Conservation (phyloP, 371 early-diverging fungal genomes). For the Syncephalis fuscata region DNA sequence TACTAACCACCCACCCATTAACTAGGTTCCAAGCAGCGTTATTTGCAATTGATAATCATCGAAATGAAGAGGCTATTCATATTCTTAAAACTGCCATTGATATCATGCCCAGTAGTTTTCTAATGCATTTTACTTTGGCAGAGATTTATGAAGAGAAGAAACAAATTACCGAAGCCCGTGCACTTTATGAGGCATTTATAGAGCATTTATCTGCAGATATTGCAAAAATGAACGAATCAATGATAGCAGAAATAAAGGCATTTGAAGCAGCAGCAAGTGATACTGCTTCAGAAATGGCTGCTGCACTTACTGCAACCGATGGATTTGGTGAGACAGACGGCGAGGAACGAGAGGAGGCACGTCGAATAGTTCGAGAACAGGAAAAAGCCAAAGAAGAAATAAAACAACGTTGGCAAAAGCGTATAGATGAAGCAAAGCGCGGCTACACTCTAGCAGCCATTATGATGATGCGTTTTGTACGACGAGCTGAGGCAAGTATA, state of each 20-base stretch:
- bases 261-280: background rate
- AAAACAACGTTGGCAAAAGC: slow-evolving; percentile 33
- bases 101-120: slow-evolving; percentile 21
- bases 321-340: slow-evolving; percentile 50
- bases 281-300: too few relatives aligned
- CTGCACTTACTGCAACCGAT: slow-evolving; percentile 4
- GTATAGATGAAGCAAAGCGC: slow-evolving; percentile 39
- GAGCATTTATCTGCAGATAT: slow-evolving; percentile 27
- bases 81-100: slow-evolving; percentile 6
- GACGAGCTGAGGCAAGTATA: slow-evolving; percentile 52
- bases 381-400: slow-evolving; percentile 47
- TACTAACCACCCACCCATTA: too few relatives aligned
- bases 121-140: slow-evolving; percentile 70
- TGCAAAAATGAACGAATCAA: slow-evolving; percentile 25
- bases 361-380: slow-evolving; percentile 37
- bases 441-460: slow-evolving; percentile 65
- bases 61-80: slow-evolving; percentile 53
- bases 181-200: slow-evolving; percentile 53
- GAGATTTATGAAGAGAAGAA: slow-evolving; percentile 70
- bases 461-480: slow-evolving; percentile 65
- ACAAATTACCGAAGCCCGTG: slow-evolving; percentile 42
- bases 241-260: slow-evolving; percentile 22
- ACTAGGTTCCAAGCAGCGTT: slow-evolving; percentile 47
- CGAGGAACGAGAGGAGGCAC: slow-evolving; percentile 55
- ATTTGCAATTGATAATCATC: slow-evolving; percentile 48